Evolutionary conservation across 345 rosid genomes (phyloP).

Genomic region (Clausena lansium): DNA sequence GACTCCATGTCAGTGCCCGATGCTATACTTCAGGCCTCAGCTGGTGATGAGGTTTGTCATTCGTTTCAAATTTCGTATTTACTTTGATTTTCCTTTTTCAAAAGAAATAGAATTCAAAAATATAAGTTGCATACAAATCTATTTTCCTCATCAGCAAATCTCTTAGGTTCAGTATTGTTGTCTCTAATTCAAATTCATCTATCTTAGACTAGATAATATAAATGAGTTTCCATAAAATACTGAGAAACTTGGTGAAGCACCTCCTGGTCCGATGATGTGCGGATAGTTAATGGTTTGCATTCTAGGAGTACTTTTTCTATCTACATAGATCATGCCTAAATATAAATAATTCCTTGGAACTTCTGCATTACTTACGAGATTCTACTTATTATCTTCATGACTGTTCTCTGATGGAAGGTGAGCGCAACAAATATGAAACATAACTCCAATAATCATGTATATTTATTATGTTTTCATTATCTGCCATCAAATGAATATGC

Average conservation of each 20-base stretch:
- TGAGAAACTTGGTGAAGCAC: background rate
- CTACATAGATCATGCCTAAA: background rate
- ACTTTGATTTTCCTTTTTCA: background rate
- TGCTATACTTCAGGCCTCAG: slow-evolving; percentile 79
- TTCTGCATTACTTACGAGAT: background rate
- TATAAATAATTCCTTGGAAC: background rate
- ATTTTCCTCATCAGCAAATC: background rate
- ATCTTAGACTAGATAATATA: background rate
- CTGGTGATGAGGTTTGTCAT: slow-evolving; percentile 77
- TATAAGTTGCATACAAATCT: background rate
- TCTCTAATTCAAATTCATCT: background rate
- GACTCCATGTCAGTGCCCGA: slow-evolving; percentile 75
- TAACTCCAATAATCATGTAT: background rate
- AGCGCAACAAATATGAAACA: background rate
- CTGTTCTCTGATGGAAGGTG: background rate
- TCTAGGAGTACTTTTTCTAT: background rate
- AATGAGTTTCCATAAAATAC: background rate
- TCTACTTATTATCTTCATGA: background rate
- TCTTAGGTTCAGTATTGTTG: background rate
- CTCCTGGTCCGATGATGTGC: background rate
- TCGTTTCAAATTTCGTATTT: slow-evolving; percentile 5
- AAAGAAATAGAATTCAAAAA: background rate
- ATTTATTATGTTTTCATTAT: background rate
- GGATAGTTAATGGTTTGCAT: background rate
- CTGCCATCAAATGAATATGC: background rate